phyloP scores from a whole-genome alignment of 495 filamentous ascomycete genomes.

The Aspergillus ostianus region DNA sequence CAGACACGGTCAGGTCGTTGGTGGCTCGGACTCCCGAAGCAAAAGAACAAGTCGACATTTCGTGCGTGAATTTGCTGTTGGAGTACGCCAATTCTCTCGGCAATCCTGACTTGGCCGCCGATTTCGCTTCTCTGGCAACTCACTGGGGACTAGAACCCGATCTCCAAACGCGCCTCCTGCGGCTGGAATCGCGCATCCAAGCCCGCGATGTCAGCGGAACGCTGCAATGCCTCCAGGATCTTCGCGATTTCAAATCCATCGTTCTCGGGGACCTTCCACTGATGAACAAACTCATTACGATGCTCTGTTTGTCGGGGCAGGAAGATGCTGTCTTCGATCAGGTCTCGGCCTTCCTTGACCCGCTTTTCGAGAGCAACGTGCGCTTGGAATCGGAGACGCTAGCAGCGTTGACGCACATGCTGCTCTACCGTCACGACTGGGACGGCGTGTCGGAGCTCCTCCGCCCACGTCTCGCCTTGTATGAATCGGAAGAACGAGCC shows the following conservation, averaged over 20 bases:
- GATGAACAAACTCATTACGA: constrained; percentile 73
- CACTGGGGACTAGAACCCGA: constrained; percentile 64
- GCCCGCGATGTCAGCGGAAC: constrained; percentile 68
- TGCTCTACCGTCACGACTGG: constrained; percentile 70
- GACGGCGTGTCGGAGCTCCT: constrained; percentile 77
- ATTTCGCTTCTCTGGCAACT: constrained; percentile 63
- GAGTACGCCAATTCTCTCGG: constrained; percentile 65
- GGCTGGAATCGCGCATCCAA: constrained; percentile 71
- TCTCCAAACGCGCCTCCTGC: constrained; percentile 64
- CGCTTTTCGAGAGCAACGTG: constrained; percentile 68
- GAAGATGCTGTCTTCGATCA: constrained; percentile 57
- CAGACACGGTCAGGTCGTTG: constrained; percentile 58
- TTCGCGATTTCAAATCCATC: constrained; percentile 52
- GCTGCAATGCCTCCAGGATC: constrained; percentile 56
- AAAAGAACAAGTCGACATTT: constrained; percentile 55
- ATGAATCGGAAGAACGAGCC: constrained; percentile 61
- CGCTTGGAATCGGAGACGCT: constrained; percentile 70
- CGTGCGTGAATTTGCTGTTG: constrained; percentile 74
- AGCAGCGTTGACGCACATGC: constrained; percentile 62
- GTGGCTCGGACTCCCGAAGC: constrained; percentile 38
- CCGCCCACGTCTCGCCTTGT: constrained; percentile 59
- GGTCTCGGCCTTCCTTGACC: constrained; percentile 70
- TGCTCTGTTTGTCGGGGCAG: constrained; percentile 57
- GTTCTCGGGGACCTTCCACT: constrained; percentile 58
- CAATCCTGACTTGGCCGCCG: constrained; percentile 68